Conservation (phyloP, 805 yeast species). For the Metschnikowia sp. region DNA sequence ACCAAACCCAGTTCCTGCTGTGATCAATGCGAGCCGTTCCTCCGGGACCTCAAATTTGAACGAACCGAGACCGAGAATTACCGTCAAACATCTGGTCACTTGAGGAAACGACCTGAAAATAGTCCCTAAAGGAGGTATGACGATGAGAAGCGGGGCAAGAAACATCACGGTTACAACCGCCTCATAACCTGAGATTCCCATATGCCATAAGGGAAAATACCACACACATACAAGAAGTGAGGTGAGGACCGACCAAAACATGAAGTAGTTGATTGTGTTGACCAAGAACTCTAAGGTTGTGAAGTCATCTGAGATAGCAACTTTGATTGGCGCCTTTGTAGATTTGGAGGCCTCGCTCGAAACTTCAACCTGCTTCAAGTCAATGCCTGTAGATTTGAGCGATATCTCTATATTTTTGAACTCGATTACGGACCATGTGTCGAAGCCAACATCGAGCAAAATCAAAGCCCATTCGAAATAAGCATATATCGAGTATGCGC, state of each 20-base stretch:
- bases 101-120: conserved; percentile 45
- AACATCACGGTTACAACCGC: conserved; percentile 54
- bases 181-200: conserved; percentile 97
- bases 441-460: conserved; percentile 79
- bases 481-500: conserved; percentile 95
- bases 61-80: conserved; percentile 70
- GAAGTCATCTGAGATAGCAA: conserved; percentile 26
- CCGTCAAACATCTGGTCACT: conserved; percentile 52
- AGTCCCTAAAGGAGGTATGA: conserved; percentile 31
- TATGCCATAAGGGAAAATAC: conserved; percentile 97
- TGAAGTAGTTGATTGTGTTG: conserved; percentile 60
- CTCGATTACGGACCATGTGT: conserved; percentile 72
- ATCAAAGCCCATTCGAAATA: conserved; percentile 93
- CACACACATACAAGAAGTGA: conserved; percentile 84
- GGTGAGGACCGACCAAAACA: conserved; percentile 83
- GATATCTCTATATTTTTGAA: conserved; percentile 58
- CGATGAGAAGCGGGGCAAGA: conserved; percentile 56
- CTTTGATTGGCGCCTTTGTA: not conserved
- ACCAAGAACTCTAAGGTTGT: conserved; percentile 36
- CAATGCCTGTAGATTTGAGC: conserved; percentile 4
- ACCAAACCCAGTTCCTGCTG: conserved; percentile 65
- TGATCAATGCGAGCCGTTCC: conserved; percentile 58
- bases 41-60: conserved; percentile 68
- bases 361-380: not conserved
- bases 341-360: not conserved